Evolutionary conservation across 768 basidiomycete genomes (phyloP).

Genomic region (Phanerochaete carnosa): DNA sequence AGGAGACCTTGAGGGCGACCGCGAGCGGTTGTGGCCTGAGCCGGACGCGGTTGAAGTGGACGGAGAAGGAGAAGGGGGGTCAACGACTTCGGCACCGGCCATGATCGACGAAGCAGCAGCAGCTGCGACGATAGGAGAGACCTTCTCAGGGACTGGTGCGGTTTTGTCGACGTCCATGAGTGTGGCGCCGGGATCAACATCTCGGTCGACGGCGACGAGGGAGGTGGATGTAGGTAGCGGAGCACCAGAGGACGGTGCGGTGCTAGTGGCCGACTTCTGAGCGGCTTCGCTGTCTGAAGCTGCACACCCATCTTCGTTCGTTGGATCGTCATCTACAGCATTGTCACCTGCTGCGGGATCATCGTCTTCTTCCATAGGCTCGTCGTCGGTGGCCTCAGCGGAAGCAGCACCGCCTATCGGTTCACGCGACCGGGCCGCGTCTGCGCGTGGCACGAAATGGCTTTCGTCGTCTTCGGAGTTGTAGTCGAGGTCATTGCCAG

Average conservation of each 20-base stretch:
- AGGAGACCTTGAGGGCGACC: slow-evolving; percentile 39
- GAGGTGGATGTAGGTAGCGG: background rate
- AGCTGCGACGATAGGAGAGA: slow-evolving; percentile 30
- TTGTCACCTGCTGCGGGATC: slow-evolving; percentile 18
- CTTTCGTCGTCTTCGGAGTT: slow-evolving; percentile 26
- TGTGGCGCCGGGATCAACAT: background rate
- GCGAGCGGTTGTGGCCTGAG: slow-evolving; percentile 30
- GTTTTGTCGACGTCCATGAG: slow-evolving; percentile 23
- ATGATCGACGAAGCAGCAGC: slow-evolving; percentile 47
- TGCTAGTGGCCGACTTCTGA: slow-evolving; percentile 10
- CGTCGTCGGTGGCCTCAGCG: slow-evolving; percentile 31
- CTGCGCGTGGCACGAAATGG: slow-evolving; percentile 9
- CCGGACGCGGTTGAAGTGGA: slow-evolving; percentile 27
- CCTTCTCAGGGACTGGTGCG: slow-evolving; percentile 19
- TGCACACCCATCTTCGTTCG: slow-evolving; percentile 19
- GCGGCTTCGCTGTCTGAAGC: slow-evolving; percentile 28
- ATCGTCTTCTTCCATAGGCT: slow-evolving; percentile 29
- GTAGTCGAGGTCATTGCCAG: slow-evolving; percentile 29
- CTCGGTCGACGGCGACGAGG: background rate
- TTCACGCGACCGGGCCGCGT: slow-evolving; percentile 17
- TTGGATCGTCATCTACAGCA: slow-evolving; percentile 24
- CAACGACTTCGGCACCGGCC: slow-evolving; percentile 39
- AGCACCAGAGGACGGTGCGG: background rate
- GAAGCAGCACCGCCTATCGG: slow-evolving; percentile 24
- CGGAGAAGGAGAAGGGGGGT: slow-evolving; percentile 35